Evolutionary conservation across 106 monocot species (phyloP), one percentile per base, ranked within the genome.

Genomic region (Alisma plantagoaquatica): DNA sequence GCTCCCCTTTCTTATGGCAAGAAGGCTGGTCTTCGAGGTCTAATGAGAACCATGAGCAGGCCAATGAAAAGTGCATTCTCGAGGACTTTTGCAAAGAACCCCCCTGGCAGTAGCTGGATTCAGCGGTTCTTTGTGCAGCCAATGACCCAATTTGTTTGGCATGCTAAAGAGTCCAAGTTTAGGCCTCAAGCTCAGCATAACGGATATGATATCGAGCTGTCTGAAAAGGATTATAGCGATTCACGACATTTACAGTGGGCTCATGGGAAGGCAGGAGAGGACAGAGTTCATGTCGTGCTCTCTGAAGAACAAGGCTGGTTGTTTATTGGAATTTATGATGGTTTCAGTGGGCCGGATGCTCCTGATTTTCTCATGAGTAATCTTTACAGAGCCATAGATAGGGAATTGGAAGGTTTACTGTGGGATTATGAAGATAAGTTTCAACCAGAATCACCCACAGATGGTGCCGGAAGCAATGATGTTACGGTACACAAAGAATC

Each of bases 271-370:
- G 96, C 89, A 16, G 96, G 96, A 4, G 96, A 98, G 57, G 96
- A 98, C 51, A 63, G 89, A 57, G 84, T 98, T 71, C 96, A 98
- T 66, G 84, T 98, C 46, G 96, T 98, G 62, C 67, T 98, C 2
- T 98, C 96, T 22, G 89, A 98, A 70, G 96, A 98, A 49, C 96
- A 98, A 61, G 96, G 96, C 10, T 98, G 96, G 96, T 66, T 98
- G 18, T 98, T 78, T 58, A 78, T 98, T 50, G 96, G 96, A 33
- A 98, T 98, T 27, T 98, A 98, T 70, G 96, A 98, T 64, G 96
- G 96, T 29, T 98, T 98, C 62, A 89, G 84, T 58, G 89, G 89
- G 4, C 89, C 89, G 28, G 89, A 98, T 70, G 96, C 88, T 10
- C 96, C 96, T 3, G 96, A 98, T 69, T 98, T 89, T 57, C 79